phyloP scores from a whole-genome alignment of 306 rosid species.

The Quercus engelmannii region DNA sequence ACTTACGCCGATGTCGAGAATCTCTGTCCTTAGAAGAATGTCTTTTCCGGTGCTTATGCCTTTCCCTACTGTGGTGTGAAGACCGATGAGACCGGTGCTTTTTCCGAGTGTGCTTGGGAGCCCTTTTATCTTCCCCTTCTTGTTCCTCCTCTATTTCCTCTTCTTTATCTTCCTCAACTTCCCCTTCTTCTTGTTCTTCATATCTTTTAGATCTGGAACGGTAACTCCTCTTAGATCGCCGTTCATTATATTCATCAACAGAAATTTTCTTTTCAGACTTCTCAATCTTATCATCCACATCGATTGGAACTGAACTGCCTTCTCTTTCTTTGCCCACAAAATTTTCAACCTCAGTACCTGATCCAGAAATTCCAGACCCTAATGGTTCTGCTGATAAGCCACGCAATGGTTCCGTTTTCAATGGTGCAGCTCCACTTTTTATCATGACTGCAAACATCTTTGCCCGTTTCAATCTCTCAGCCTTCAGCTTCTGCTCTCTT shows the following conservation, averaged over 20 bases:
- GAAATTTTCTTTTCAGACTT: slow-evolving; percentile 33
- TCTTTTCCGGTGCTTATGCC: slow-evolving; percentile 52
- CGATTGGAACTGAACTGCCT: slow-evolving; percentile 60
- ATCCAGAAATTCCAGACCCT: slow-evolving; percentile 53
- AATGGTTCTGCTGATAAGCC: slow-evolving; percentile 59
- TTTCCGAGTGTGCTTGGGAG: slow-evolving; percentile 48
- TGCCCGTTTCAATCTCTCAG: slow-evolving; percentile 88
- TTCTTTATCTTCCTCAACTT: slow-evolving; percentile 15
- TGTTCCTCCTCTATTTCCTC: slow-evolving; percentile 19
- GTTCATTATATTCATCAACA: slow-evolving; percentile 38
- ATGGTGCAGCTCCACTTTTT: slow-evolving; percentile 51
- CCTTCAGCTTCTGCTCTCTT: slow-evolving; percentile 70
- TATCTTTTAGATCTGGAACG: slow-evolving; percentile 51
- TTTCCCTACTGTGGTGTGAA: slow-evolving; percentile 44
- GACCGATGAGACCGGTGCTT: slow-evolving; percentile 54
- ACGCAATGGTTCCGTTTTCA: slow-evolving; percentile 39
- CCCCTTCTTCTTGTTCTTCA: slow-evolving; percentile 28
- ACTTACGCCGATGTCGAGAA: slow-evolving; percentile 14
- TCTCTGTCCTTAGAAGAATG: slow-evolving; percentile 49
- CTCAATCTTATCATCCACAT: slow-evolving; percentile 40
- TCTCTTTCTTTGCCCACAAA: slow-evolving; percentile 59
- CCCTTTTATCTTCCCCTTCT: slow-evolving; percentile 26
- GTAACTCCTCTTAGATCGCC: slow-evolving; percentile 54
- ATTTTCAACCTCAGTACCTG: slow-evolving; percentile 42
- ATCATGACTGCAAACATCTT: slow-evolving; percentile 83